Conservation (phyloP, 805 yeast genomes). For the Candida vaughaniae region DNA sequence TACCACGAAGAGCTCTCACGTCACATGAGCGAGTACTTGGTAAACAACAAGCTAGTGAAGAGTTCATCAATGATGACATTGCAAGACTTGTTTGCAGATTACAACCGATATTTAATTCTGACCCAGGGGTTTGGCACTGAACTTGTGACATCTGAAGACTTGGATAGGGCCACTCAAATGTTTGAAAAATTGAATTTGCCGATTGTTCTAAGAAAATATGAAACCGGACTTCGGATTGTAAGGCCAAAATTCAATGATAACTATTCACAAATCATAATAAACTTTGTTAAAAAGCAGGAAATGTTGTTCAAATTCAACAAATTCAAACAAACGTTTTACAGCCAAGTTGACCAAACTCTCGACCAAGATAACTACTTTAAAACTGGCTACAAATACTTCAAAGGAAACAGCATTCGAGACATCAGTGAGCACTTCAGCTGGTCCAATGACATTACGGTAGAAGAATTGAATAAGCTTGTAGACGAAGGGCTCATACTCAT, state of each 20-base stretch:
- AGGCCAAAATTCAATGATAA: conserved; percentile 21
- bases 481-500: conserved; percentile 55
- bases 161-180: conserved; percentile 57
- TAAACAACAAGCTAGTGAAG: conserved; percentile 26
- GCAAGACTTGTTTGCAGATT: conserved; percentile 43
- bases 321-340: conserved; percentile 17
- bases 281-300: conserved; percentile 24
- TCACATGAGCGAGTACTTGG: conserved; percentile 72
- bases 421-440: conserved; percentile 55
- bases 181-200: conserved; percentile 63
- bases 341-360: conserved; percentile 8
- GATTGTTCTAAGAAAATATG: conserved; percentile 37
- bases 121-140: conserved; percentile 54
- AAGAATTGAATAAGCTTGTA: conserved; percentile 62
- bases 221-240: conserved; percentile 34
- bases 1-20: conserved; percentile 70
- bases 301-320: conserved; percentile 23
- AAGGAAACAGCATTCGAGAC: conserved; percentile 38
- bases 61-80: conserved; percentile 38
- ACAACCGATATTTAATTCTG: conserved; percentile 34
- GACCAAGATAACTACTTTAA: conserved; percentile 16
- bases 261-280: conserved; percentile 25
- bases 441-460: conserved; percentile 64
- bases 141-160: conserved; percentile 67
- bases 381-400: conserved; percentile 22